Base-by-base conservation (phyloP, 2,329 filamentous ascomycete genomes). In the Pseudocercospora musae region DNA sequence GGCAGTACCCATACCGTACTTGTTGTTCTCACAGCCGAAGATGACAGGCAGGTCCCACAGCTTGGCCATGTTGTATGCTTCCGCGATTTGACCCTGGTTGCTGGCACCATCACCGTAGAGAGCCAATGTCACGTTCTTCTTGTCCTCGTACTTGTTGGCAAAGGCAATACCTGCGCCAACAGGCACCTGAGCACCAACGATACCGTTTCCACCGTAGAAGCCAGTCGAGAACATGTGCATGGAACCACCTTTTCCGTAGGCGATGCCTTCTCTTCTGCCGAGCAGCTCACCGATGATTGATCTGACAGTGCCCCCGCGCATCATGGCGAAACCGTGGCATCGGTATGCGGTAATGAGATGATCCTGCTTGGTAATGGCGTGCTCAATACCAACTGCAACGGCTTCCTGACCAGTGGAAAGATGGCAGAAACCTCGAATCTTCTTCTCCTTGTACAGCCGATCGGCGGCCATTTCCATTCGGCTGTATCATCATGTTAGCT, bases 21-120 rank as follows among this genome's bases (percentile, higher is more conserved):
- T 99, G 90, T 99, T 99, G 87, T 99, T 99, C 85, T 99, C 95
- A 80, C 95, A 99, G 72, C 92, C 93, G 77, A 99, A 99, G 71
- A 99, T 89, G 71, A 93, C 87, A 59, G 95, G 95, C 53, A 99
- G 84, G 73, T 95, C 93, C 95, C 95, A 99, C 70, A 99, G 88
- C 87, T 98, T 98, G 68, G 95, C 95, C 95, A 99, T 99, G 89
- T 99, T 99, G 87, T 96, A 99, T 66, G 95, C 93, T 85, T 99
- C 95, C 75, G 99, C 99, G 73, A 99, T 95, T 82, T 99, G 95
- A 69, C 95, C 95, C 85, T 99, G 95, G 85, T 99, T 99, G 85
- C 89, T 91, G 70, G 95, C 95, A 85, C 95, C 95, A 74, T 99
- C 95, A 84, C 95, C 95, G 81, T 99, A 99, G 63, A 99, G 86